Evolutionary conservation across 2,329 filamentous ascomycete species (phyloP), one percentile per base, ranked within the genome.

Genomic region (Alternaria ventricosa): DNA sequence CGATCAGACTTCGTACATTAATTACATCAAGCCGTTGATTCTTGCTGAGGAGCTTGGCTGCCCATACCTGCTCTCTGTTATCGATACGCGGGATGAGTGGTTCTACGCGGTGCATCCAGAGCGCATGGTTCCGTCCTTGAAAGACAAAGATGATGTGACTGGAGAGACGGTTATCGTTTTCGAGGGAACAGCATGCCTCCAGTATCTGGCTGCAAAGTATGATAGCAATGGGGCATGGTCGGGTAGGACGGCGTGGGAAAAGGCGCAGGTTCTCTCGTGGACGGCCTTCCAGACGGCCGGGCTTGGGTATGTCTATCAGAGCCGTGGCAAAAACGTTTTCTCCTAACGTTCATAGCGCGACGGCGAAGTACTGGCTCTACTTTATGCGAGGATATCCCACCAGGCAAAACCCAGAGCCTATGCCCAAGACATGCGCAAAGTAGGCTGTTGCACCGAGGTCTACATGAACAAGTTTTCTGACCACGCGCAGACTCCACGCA

Each of bases 11-110:
- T 62, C 46, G 6, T 68, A 66, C 57, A 80, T 80, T 62, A 82
- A 82, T 60, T 81, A 78, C 65, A 80, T 82, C 55, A 82, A 82
- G 55, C 75, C 77, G 1, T 63, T 82, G 0, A 80, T 82, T 4
- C 65, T 82, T 3, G 78, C 76, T 12, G 66, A 75, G 57, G 78
- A 81, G 66, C 70, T 82, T 1, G 8, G 71, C 8, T 51, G 77
- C 20, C 70, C 72, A 4, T 68, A 81, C 59, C 57, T 75, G 6
- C 41, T 80, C 15, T 76, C 76, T 1, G 66, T 79, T 20, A 76
- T 82, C 51, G 75, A 80, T 55, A 81, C 78, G 8, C 72, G 65
- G 12, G 49, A 60, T 10, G 61, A 80, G 36, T 80, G 77, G 79
- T 79, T 63, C 60, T 72, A 73, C 53, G 53, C 56, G 2, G 69